These are phyloP conservation scores for Poa pratensis DNA, from an alignment of 176 grass and related monocot genomes.

Conservation along the genomic window DNA sequence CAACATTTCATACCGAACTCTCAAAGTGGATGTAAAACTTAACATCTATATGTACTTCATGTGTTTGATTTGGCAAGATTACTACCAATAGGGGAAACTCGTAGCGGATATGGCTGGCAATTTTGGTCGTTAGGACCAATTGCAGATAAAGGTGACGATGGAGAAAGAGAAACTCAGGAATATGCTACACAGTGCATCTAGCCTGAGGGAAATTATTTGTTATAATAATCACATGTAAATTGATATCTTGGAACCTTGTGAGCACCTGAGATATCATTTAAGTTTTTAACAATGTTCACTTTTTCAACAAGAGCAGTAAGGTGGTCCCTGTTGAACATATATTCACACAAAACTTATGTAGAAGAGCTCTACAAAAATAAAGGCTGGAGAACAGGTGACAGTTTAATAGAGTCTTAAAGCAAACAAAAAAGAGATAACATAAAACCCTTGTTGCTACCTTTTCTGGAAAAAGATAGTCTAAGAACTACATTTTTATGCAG, in stretches of 20 bases:
- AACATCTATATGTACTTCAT: conserved; percentile 12
- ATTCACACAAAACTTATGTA: not conserved
- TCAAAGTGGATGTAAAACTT: not conserved
- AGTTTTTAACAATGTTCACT: not conserved
- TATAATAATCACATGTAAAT: not conserved
- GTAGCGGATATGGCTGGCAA: not conserved
- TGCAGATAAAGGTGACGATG: not conserved
- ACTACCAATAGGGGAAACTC: not conserved
- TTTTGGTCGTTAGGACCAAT: not conserved
- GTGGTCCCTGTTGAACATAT: not conserved
- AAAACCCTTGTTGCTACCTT: not conserved
- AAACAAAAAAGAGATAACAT: not conserved
- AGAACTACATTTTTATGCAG: not conserved
- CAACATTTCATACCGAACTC: not conserved
- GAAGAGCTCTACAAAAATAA: not conserved
- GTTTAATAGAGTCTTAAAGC: not conserved
- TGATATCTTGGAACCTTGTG: conserved; percentile 5
- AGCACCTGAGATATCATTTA: not conserved
- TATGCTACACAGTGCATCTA: conserved; percentile 23
- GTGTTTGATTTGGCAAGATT: not conserved
- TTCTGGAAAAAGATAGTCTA: not conserved
- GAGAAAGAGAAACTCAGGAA: not conserved
- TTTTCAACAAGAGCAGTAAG: not conserved
- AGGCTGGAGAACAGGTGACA: not conserved
- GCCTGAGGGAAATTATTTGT: not conserved